Evolutionary conservation across 2,329 filamentous ascomycete species (phyloP).

Genomic region (Colletotrichum scovillei): DNA sequence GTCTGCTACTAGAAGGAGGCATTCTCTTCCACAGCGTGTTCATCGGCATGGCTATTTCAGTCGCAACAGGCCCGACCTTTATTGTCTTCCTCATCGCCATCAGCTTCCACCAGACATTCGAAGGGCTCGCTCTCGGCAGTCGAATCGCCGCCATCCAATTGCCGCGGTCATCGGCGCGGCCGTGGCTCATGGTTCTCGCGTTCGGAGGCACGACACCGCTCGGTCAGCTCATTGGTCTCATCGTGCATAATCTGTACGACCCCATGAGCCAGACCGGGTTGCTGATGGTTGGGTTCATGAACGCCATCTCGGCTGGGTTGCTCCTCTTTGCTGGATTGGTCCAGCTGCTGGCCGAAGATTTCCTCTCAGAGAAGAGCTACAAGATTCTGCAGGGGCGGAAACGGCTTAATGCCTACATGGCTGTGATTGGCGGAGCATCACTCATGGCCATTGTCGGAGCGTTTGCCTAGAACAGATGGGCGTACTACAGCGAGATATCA

Average conservation of each 20-base stretch:
- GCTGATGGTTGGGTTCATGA: slow-evolving; percentile 88
- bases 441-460: slow-evolving; percentile 80
- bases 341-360: slow-evolving; percentile 87
- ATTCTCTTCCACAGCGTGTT: slow-evolving; percentile 89
- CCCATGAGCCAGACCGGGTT: slow-evolving; percentile 80
- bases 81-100: slow-evolving; percentile 84
- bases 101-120: slow-evolving; percentile 88
- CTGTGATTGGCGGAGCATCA: slow-evolving; percentile 72
- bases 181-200: slow-evolving; percentile 85
- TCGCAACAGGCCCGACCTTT: slow-evolving; percentile 83
- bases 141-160: slow-evolving; percentile 89
- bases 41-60: slow-evolving; percentile 87
- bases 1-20: slow-evolving; percentile 82
- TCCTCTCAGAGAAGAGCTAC: slow-evolving; percentile 81
- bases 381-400: slow-evolving; percentile 70
- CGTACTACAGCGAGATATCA: not conserved
- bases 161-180: slow-evolving; percentile 76
- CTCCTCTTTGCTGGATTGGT: slow-evolving; percentile 86
- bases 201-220: slow-evolving; percentile 75
- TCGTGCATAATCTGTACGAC: slow-evolving; percentile 83
- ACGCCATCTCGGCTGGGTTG: slow-evolving; percentile 84
- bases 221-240: slow-evolving; percentile 77
- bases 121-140: slow-evolving; percentile 86
- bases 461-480: slow-evolving; percentile 66
- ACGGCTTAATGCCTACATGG: slow-evolving; percentile 70